These are phyloP conservation scores for Epicoccum sorghinum DNA, from an alignment of 2,329 filamentous ascomycete species.

Conservation along the genomic window DNA sequence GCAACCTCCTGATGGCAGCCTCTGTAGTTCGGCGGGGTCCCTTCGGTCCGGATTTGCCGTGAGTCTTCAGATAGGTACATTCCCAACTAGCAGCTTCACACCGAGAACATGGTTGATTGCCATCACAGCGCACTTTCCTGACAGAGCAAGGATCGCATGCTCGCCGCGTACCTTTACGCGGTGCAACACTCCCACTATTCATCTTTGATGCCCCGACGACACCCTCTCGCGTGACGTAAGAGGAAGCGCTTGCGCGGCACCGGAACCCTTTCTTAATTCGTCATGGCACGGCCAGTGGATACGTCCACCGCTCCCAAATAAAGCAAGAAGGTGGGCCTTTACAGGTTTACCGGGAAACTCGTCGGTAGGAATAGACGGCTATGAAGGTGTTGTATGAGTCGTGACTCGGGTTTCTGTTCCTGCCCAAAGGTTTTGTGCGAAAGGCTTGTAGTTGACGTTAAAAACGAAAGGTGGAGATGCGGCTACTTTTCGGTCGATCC, in stretches of 20 bases:
- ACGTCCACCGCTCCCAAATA: conserved; percentile 8
- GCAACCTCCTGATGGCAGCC: conserved; percentile 42
- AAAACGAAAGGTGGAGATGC: conserved; percentile 37
- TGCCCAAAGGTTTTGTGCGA: conserved; percentile 21
- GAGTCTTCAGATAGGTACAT: conserved; percentile 46
- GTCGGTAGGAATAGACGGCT: conserved; percentile 13
- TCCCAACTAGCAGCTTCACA: conserved; percentile 45
- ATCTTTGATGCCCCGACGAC: conserved; percentile 23
- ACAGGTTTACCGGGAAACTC: conserved; percentile 13
- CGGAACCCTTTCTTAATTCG: conserved; percentile 25
- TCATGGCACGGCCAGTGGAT: conserved; percentile 25
- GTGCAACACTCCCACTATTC: conserved; percentile 32
- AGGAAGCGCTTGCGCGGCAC: conserved; percentile 25
- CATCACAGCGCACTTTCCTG: conserved; percentile 44
- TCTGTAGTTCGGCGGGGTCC: conserved; percentile 44
- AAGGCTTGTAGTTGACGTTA: conserved; percentile 34
- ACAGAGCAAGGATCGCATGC: conserved; percentile 46
- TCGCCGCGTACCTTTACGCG: conserved; percentile 44
- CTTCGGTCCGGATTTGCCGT: conserved; percentile 45
- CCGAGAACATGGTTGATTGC: conserved; percentile 42
- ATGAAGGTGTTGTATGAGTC: conserved; percentile 13
- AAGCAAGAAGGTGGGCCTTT: conserved; percentile 10
- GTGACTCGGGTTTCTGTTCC: conserved; percentile 10
- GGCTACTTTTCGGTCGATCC: conserved; percentile 31
- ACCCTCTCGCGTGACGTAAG: conserved; percentile 20